Conservation (phyloP, 495 filamentous ascomycete genomes). For the Collariella sp. region DNA sequence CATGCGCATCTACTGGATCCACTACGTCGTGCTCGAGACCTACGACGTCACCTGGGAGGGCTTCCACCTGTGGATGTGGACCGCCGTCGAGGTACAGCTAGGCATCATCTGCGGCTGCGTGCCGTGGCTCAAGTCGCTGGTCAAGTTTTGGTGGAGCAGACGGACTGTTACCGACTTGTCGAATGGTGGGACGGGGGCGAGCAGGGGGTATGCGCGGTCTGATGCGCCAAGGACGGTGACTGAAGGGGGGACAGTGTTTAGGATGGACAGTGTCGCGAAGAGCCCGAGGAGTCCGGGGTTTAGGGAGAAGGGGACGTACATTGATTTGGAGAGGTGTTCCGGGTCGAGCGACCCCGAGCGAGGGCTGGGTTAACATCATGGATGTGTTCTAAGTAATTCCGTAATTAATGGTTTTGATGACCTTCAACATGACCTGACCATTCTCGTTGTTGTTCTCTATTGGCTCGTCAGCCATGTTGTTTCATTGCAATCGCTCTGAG, state of each 20-base stretch:
- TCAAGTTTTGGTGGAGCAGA: slow-evolving; percentile 12
- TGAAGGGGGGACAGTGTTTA: background rate
- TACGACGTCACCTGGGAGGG: slow-evolving; percentile 33
- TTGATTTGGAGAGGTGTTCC: slow-evolving; percentile 6
- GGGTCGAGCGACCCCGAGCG: background rate
- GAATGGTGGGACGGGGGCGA: background rate
- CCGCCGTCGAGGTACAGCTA: slow-evolving; percentile 35
- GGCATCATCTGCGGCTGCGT: slow-evolving; percentile 36
- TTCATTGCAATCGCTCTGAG: background rate
- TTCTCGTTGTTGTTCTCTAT: background rate
- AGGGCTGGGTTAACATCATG: background rate
- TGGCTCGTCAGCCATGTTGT: too few species aligned
- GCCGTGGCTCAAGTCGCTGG: slow-evolving; percentile 30
- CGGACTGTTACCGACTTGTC: background rate
- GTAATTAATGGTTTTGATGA: too few species aligned
- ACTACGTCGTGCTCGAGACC: slow-evolving; percentile 21
- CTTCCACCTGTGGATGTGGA: slow-evolving; percentile 34
- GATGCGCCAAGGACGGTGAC: background rate
- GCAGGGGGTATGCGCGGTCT: background rate
- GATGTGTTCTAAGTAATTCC: too few species aligned
- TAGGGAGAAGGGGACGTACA: background rate
- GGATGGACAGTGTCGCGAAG: slow-evolving; percentile 5
- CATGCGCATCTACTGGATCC: slow-evolving; percentile 23
- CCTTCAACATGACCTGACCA: background rate
- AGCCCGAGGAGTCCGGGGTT: background rate